These are phyloP conservation scores for Melocanna baccifera DNA, from an alignment of 176 grass and related monocot genomes.

Conservation along the genomic window DNA sequence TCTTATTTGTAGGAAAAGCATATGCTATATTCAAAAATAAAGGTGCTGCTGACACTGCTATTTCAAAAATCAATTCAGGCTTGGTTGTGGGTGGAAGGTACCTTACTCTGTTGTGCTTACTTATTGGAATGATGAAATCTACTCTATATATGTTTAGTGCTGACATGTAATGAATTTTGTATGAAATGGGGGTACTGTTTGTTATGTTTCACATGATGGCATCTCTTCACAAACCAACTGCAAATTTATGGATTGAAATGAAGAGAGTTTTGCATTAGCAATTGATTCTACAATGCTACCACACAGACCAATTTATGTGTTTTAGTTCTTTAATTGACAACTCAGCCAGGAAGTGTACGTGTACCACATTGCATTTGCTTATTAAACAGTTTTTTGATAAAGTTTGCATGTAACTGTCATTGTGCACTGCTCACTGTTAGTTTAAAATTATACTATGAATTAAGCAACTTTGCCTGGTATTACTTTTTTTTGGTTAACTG, in stretches of 20 bases:
- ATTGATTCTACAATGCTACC: neutral
- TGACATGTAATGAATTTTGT: constrained; percentile 17
- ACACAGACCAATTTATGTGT: neutral
- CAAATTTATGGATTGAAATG: constrained; percentile 1
- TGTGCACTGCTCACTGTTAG: neutral
- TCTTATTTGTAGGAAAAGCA: constrained; percentile 69
- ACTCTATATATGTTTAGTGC: constrained; percentile 3
- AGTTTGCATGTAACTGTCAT: constrained; percentile 12
- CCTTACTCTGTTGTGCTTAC: neutral
- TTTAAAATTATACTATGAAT: neutral
- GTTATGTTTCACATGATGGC: constrained; percentile 24
- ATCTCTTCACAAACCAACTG: constrained; percentile 1
- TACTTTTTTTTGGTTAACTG: constrained; percentile 21
- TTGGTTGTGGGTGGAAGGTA: constrained; percentile 94
- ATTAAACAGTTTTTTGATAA: neutral
- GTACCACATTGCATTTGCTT: neutral
- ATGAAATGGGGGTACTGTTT: constrained; percentile 13
- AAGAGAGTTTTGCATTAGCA: neutral
- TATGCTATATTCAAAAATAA: constrained; percentile 74
- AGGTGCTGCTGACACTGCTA: constrained; percentile 48
- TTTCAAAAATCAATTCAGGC: constrained; percentile 65
- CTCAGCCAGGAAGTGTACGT: neutral
- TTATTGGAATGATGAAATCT: constrained; percentile 12
- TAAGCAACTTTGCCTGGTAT: constrained; percentile 16
- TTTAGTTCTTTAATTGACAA: constrained; percentile 1